phyloP scores from a whole-genome alignment of 495 filamentous ascomycete species.

The Cryomyces minteri region DNA sequence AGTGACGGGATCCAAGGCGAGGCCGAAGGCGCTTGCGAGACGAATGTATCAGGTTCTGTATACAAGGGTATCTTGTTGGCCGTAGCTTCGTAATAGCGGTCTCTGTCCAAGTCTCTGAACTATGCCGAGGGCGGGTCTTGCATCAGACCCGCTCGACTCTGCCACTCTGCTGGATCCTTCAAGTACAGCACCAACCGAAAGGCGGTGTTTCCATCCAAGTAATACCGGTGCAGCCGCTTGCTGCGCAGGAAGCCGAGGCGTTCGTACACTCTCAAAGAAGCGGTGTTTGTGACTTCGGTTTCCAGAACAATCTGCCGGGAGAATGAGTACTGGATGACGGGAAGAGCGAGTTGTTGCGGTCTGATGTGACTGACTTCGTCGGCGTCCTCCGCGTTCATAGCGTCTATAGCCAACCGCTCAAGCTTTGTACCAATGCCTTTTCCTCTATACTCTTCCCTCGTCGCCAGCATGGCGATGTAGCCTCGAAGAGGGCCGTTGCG shows the following conservation, averaged over 20 bases:
- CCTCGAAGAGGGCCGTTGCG: conserved; percentile 64
- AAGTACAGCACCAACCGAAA: conserved; percentile 75
- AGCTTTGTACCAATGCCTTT: conserved; percentile 81
- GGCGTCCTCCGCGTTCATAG: conserved; percentile 66
- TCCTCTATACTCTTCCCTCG: conserved; percentile 57
- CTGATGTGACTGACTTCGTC: conserved; percentile 46
- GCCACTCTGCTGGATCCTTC: conserved; percentile 21
- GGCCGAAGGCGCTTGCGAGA: too few relatives aligned
- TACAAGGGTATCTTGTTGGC: too few relatives aligned
- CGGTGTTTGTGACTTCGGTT: conserved; percentile 87
- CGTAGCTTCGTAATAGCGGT: too few relatives aligned
- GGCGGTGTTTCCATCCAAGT: conserved; percentile 89
- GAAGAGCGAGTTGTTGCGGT: not conserved
- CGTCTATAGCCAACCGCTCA: conserved; percentile 79
- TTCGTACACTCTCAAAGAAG: conserved; percentile 88
- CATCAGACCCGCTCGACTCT: too few relatives aligned
- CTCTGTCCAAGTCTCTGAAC: too few relatives aligned
- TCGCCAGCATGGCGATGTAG: conserved; percentile 97
- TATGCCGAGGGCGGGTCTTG: too few relatives aligned
- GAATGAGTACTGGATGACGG: not conserved
- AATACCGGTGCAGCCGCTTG: conserved; percentile 89
- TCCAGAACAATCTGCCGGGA: conserved; percentile 60
- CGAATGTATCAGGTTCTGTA: too few relatives aligned
- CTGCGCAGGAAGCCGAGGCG: conserved; percentile 80
- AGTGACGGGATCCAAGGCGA: too few relatives aligned